phyloP scores from a whole-genome alignment of 176 grass and related monocot genomes.

The Paspalum vaginatum region DNA sequence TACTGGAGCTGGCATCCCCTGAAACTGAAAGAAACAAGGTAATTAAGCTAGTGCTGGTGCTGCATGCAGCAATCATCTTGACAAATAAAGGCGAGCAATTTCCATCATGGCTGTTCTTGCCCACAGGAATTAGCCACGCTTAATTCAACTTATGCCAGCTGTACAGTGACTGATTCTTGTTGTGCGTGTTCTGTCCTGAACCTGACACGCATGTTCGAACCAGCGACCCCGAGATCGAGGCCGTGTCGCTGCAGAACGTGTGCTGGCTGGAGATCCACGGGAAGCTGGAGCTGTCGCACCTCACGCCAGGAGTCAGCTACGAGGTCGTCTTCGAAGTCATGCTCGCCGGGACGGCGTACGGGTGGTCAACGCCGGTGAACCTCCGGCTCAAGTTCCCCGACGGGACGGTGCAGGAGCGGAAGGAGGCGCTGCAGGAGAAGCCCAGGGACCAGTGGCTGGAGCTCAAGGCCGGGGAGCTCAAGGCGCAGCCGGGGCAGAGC shows the following conservation, averaged over 20 bases:
- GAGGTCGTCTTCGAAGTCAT: constrained; percentile 38
- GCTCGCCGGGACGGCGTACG: constrained; percentile 25
- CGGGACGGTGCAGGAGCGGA: constrained; percentile 35
- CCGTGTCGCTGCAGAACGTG: constrained; percentile 38
- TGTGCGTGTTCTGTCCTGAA: constrained; percentile 11
- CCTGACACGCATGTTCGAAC: not conserved
- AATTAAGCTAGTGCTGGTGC: not conserved
- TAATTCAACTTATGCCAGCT: no score
- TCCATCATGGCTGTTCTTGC: not conserved
- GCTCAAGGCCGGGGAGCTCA: constrained; percentile 48
- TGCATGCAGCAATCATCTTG: not conserved
- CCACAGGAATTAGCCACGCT: no score
- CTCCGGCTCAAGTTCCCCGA: constrained; percentile 54
- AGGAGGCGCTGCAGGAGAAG: constrained; percentile 51
- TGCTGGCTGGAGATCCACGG: constrained; percentile 69
- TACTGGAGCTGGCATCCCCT: constrained; percentile 54
- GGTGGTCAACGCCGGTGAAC: constrained; percentile 46
- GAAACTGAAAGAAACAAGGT: constrained; percentile 57
- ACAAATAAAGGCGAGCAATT: not conserved
- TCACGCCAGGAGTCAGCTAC: constrained; percentile 50
- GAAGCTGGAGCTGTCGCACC: constrained; percentile 48
- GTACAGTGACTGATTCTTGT: no score
- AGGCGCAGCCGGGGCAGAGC: constrained; percentile 30
- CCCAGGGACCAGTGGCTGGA: constrained; percentile 35
- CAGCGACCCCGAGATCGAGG: constrained; percentile 41